Conservation (phyloP, 1,139 yeast species). For the Hansenula lynferdii region DNA sequence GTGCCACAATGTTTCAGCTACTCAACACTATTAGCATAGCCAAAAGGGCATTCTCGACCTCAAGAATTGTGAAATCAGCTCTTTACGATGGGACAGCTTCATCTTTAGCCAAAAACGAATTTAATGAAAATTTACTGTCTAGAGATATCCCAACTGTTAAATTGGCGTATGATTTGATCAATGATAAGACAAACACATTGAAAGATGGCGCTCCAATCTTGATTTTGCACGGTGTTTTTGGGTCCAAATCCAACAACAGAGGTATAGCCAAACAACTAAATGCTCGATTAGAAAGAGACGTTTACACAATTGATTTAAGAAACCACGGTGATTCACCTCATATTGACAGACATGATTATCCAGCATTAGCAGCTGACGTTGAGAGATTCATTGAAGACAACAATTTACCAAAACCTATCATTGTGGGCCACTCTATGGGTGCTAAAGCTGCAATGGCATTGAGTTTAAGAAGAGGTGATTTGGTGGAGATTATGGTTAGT, state of each 20-base stretch:
- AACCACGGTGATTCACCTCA: conserved; percentile 95
- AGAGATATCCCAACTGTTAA: conserved; percentile 36
- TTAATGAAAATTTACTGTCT: conserved; percentile 19
- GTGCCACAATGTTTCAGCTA: too few relatives aligned
- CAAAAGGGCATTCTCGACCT: not conserved
- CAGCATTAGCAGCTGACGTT: conserved; percentile 81
- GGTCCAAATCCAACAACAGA: conserved; percentile 74
- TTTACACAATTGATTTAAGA: conserved; percentile 77
- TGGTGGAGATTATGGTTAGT: conserved; percentile 60
- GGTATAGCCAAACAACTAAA: conserved; percentile 55
- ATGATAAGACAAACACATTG: conserved; percentile 19
- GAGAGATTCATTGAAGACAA: conserved; percentile 57
- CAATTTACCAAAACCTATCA: conserved; percentile 43
- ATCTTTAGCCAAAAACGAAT: conserved; percentile 2
- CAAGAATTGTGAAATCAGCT: not conserved
- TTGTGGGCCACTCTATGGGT: conserved; percentile 97
- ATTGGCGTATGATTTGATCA: conserved; percentile 38
- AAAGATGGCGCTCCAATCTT: conserved; percentile 49
- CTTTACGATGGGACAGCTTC: conserved; percentile 3
- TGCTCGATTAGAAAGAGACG: conserved; percentile 33
- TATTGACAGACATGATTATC: conserved; percentile 62
- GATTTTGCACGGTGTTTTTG: conserved; percentile 86
- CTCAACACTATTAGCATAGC: not conserved
- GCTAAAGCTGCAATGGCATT: conserved; percentile 93
- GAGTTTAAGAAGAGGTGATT: conserved; percentile 62